Conservation (phyloP, 2,329 filamentous ascomycete species). For the Hymenoscyphus salicellus region DNA sequence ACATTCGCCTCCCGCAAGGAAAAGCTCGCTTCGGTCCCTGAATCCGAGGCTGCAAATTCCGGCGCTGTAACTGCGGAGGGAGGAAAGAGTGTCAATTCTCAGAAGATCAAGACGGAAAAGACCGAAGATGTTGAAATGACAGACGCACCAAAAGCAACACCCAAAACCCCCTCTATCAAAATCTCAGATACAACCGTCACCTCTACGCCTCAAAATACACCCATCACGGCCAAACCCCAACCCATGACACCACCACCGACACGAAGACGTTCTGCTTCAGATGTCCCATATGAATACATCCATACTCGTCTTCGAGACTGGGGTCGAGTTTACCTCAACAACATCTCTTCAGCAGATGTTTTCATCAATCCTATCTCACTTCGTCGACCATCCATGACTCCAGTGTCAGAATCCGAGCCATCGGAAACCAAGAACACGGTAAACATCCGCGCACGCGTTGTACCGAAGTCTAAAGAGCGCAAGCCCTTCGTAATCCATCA, state of each 20-base stretch:
- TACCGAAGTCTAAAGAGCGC: slow-evolving; percentile 41
- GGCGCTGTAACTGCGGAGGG: slow-evolving; percentile 7
- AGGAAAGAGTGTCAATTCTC: slow-evolving; percentile 2
- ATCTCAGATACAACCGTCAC: background rate
- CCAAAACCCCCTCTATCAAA: background rate
- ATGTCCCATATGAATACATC: slow-evolving; percentile 29
- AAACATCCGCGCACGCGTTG: slow-evolving; percentile 45
- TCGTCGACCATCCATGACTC: slow-evolving; percentile 34
- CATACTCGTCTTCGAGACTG: slow-evolving; percentile 42
- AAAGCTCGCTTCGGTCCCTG: slow-evolving; percentile 18
- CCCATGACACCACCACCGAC: background rate
- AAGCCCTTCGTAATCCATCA: slow-evolving; percentile 49
- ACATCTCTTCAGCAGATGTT: slow-evolving; percentile 43
- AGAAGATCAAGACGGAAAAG: background rate
- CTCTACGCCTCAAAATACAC: slow-evolving; percentile 1
- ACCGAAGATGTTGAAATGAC: slow-evolving; percentile 4
- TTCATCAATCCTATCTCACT: slow-evolving; percentile 45
- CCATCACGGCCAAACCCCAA: background rate
- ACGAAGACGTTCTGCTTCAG: slow-evolving; percentile 8
- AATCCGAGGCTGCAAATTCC: slow-evolving; percentile 10
- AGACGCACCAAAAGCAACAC: background rate
- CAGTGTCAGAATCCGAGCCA: slow-evolving; percentile 6
- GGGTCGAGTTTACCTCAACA: slow-evolving; percentile 43
- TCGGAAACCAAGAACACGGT: slow-evolving; percentile 22
- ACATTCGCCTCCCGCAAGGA: slow-evolving; percentile 14